Evolutionary conservation across 345 rosid species (phyloP).

Genomic region (Nephelium lappaceum): DNA sequence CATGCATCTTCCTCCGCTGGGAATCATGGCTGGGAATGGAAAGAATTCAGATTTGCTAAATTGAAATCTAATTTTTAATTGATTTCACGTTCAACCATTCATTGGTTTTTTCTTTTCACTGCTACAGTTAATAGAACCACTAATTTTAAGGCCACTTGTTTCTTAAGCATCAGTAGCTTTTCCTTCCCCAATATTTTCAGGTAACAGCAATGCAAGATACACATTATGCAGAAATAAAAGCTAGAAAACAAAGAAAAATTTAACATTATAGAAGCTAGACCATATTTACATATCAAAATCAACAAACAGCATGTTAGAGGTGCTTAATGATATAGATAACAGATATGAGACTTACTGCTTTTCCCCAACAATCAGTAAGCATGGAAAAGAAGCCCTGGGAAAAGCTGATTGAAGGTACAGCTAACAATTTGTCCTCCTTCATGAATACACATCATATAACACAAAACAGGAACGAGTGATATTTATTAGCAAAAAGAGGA

Average conservation of each 20-base stretch:
- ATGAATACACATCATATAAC: slow-evolving; percentile 13
- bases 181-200: background rate
- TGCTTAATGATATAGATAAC: background rate
- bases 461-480: background rate
- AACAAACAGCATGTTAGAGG: background rate
- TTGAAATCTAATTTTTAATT: background rate
- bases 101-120: background rate
- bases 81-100: background rate
- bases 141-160: background rate
- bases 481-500: background rate
- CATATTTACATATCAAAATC: background rate
- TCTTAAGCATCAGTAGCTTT: background rate
- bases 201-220: background rate
- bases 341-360: slow-evolving; percentile 47
- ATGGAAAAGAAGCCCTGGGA: slow-evolving; percentile 60
- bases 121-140: background rate
- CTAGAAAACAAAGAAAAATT: background rate
- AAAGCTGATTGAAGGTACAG: slow-evolving; percentile 73
- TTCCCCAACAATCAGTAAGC: slow-evolving; percentile 68
- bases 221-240: background rate
- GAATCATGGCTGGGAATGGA: too few species aligned
- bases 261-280: background rate
- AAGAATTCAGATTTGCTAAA: background rate
- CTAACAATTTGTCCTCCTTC: slow-evolving; percentile 66
- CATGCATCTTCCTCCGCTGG: too few species aligned